Evolutionary conservation across 2,329 filamentous ascomycete genomes (phyloP).

Genomic region (Beauveria scarabaeidicola): DNA sequence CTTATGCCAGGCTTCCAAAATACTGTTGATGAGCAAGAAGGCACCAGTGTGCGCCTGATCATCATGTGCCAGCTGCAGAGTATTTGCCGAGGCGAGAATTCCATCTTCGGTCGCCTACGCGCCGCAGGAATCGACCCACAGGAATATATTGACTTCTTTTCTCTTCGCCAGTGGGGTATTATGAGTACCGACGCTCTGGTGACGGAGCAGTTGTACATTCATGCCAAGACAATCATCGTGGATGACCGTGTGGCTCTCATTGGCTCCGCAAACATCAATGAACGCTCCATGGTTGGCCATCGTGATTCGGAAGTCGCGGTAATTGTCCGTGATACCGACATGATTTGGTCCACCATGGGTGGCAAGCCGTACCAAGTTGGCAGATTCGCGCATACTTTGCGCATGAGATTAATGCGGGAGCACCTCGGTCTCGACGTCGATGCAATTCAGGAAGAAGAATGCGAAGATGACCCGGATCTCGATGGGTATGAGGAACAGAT

Average conservation of each 20-base stretch:
- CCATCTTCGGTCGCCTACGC: conserved; percentile 80
- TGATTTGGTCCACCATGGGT: conserved; percentile 87
- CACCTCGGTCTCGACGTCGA: conserved; percentile 95
- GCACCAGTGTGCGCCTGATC: conserved; percentile 87
- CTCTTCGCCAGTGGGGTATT: conserved; percentile 82
- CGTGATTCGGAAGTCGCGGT: conserved; percentile 89
- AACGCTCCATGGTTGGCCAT: conserved; percentile 86
- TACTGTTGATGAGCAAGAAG: conserved; percentile 87
- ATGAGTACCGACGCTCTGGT: conserved; percentile 79
- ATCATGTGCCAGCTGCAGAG: conserved; percentile 96
- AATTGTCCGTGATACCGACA: conserved; percentile 84
- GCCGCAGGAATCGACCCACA: conserved; percentile 80
- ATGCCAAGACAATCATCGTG: conserved; percentile 93
- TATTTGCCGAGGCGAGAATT: conserved; percentile 85
- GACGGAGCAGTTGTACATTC: conserved; percentile 95
- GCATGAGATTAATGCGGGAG: conserved; percentile 90
- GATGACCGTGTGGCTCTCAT: conserved; percentile 92
- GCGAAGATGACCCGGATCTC: conserved; percentile 56
- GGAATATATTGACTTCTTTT: conserved; percentile 93
- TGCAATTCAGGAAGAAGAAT: conserved; percentile 73
- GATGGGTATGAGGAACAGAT: conserved; percentile 50
- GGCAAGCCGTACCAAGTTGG: conserved; percentile 84
- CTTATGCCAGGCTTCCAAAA: conserved; percentile 99
- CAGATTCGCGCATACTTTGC: conserved; percentile 84
- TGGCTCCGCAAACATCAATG: conserved; percentile 97